A percentile compares a stretch with the other conserved stretches of the same genome.
phyloP scores from a whole-genome alignment of 495 filamentous ascomycete genomes.

The Daldinia decipiens region DNA sequence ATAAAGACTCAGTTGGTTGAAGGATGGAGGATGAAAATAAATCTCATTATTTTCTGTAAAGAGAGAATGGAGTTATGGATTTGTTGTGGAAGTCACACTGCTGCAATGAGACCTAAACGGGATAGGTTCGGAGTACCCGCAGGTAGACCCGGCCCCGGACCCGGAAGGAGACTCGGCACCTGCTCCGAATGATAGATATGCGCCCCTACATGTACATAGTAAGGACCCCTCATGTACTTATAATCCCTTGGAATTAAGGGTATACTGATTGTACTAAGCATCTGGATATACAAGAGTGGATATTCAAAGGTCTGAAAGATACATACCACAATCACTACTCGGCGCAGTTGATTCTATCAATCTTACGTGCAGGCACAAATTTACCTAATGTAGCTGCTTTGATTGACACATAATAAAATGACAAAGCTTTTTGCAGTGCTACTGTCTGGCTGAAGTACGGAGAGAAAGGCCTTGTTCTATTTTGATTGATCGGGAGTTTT shows the following conservation, averaged over 20 bases:
- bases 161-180: not conserved
- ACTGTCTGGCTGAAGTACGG: not conserved
- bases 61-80: not conserved
- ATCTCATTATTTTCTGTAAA: not conserved
- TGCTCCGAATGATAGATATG: not conserved
- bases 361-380: not conserved
- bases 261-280: not conserved
- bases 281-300: not conserved
- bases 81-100: not conserved
- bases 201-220: not conserved
- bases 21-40: not conserved
- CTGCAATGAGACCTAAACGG: not conserved
- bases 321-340: not conserved
- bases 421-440: not conserved
- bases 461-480: not conserved
- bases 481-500: not conserved
- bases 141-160: conserved; percentile 5
- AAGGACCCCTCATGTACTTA: not conserved
- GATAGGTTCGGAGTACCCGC: conserved; percentile 1
- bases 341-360: too few species aligned
- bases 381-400: not conserved
- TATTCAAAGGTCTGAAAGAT: not conserved
- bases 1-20: not conserved
- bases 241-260: not conserved
- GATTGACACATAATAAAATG: not conserved